phyloP scores from a whole-genome alignment of 257 asterid species.

The Solanum pennellii region DNA sequence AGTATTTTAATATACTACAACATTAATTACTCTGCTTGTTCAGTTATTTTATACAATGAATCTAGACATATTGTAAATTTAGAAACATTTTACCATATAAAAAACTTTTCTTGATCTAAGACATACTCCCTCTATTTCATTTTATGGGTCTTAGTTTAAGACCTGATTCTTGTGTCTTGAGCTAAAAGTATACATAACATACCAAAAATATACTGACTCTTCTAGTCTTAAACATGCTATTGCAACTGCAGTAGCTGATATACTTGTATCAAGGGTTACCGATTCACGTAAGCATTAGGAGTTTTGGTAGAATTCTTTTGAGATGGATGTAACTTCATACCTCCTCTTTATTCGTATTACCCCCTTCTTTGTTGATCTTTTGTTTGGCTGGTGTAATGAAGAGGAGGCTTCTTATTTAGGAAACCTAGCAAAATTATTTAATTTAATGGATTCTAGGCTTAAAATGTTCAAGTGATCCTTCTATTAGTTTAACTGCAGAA shows the following conservation, averaged over 20 bases:
- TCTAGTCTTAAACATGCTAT: not conserved
- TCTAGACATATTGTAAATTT: not conserved
- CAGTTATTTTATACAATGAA: not conserved
- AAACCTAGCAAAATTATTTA: not conserved
- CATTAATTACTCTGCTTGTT: not conserved
- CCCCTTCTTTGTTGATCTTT: not conserved
- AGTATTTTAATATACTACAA: not conserved
- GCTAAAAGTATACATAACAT: not conserved
- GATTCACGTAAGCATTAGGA: not conserved
- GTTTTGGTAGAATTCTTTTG: not conserved
- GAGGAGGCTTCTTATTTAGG: not conserved
- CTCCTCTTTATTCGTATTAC: not conserved
- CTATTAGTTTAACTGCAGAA: not conserved
- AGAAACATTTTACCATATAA: not conserved
- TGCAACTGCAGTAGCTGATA: not conserved
- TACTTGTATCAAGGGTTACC: not conserved
- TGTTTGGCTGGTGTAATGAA: not conserved
- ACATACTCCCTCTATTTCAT: not conserved
- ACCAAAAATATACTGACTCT: not conserved
- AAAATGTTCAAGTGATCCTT: not conserved
- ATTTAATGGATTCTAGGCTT: not conserved
- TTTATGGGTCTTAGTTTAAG: not conserved
- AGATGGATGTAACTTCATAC: not conserved
- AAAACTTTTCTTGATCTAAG: not conserved
- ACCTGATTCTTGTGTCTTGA: not conserved